These are phyloP conservation scores for Auricularia cornea DNA, from an alignment of 768 basidiomycete species.

Conservation along the genomic window DNA sequence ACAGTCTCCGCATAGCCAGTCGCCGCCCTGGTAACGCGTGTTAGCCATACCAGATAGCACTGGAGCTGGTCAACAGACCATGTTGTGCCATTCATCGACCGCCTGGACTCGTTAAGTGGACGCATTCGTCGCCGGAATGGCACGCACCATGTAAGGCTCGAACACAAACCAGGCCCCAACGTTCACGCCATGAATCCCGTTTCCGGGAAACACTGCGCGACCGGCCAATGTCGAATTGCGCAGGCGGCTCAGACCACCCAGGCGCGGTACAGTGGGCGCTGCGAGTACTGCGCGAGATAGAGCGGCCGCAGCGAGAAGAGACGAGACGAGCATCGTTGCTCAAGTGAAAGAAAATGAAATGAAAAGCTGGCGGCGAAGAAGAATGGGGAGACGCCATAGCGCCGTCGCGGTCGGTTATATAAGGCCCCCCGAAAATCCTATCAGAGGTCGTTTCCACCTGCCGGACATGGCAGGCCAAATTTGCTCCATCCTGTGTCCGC, in stretches of 20 bases:
- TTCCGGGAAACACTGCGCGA: neutral
- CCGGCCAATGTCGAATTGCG: neutral
- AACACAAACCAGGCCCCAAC: neutral
- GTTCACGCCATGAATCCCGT: neutral
- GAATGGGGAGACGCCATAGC: neutral
- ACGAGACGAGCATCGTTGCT: neutral
- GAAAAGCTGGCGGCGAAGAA: neutral
- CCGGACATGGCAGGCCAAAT: neutral
- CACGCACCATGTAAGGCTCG: neutral
- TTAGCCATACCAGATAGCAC: neutral
- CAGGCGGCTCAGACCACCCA: neutral
- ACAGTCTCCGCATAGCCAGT: conserved; percentile 1
- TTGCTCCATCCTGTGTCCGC: neutral
- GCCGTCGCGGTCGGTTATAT: too few relatives aligned
- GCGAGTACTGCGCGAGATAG: neutral
- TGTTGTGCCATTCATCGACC: neutral
- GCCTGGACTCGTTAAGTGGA: neutral
- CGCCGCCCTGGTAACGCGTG: neutral
- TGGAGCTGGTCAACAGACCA: neutral
- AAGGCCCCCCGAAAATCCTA: neutral
- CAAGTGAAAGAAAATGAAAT: neutral
- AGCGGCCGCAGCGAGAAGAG: neutral
- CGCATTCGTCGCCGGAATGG: neutral
- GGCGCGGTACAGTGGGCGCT: neutral
- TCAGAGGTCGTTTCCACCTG: neutral